These are phyloP conservation scores for Singerocomus inundabilis DNA, from an alignment of 1,284 basidiomycete genomes.

Conservation along the genomic window DNA sequence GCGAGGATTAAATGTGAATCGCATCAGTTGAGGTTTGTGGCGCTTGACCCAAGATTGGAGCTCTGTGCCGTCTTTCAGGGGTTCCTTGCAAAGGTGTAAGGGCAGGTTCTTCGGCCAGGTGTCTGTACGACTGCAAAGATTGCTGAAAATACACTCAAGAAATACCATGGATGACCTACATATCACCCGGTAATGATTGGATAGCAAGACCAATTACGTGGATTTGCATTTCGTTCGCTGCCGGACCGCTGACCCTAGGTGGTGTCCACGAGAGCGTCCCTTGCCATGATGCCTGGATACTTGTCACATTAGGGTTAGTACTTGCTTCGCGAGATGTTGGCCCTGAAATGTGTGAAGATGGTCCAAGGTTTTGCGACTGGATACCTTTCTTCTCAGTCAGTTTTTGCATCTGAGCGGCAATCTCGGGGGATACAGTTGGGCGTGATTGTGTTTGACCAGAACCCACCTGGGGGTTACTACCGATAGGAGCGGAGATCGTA, in stretches of 20 bases:
- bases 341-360: slow-evolving; percentile 12
- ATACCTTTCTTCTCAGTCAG: slow-evolving; percentile 42
- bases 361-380: slow-evolving; percentile 10
- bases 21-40: slow-evolving; percentile 33
- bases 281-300: slow-evolving; percentile 40
- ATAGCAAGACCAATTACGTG: slow-evolving; percentile 37
- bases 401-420: slow-evolving; percentile 52
- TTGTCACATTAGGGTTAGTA: slow-evolving; percentile 4
- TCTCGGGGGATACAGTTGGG: slow-evolving; percentile 18
- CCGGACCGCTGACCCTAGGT: slow-evolving; percentile 38
- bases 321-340: slow-evolving; percentile 12
- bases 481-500: slow-evolving; percentile 1
- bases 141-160: slow-evolving; percentile 2
- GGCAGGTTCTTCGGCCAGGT: slow-evolving; percentile 53
- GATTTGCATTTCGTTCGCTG: slow-evolving; percentile 44
- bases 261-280: slow-evolving; percentile 52
- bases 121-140: slow-evolving; percentile 42
- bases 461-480: slow-evolving; percentile 3
- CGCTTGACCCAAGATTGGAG: slow-evolving; percentile 52
- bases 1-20: slow-evolving; percentile 29
- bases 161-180: slow-evolving; percentile 30
- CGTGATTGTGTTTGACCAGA: slow-evolving; percentile 14
- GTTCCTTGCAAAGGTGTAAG: slow-evolving; percentile 45
- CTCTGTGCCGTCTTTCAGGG: slow-evolving; percentile 38
- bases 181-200: slow-evolving; percentile 18